A percentile compares a stretch with the other conserved stretches of the same genome.
phyloP scores from a whole-genome alignment of 2,329 filamentous ascomycete genomes.

The Beauveria australis region DNA sequence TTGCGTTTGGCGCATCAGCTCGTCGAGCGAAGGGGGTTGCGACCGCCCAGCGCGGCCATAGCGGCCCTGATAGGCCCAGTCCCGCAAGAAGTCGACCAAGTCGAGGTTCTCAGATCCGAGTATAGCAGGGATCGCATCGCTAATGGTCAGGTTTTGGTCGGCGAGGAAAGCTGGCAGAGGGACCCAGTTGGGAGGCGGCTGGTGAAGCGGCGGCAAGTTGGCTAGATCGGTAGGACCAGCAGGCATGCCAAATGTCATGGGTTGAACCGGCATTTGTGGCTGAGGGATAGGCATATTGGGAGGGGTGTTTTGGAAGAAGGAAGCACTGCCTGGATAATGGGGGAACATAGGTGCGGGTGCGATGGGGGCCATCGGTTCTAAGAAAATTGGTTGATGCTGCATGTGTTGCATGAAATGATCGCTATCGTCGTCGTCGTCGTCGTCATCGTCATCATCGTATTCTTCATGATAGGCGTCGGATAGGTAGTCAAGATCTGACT shows the following conservation, averaged over 20 bases:
- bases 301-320: background rate
- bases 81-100: constrained; percentile 40
- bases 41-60: constrained; percentile 17
- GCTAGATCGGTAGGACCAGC: constrained; percentile 7
- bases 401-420: background rate
- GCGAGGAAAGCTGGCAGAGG: constrained; percentile 18
- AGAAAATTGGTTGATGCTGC: background rate
- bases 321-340: background rate
- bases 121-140: constrained; percentile 27
- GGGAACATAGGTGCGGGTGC: background rate
- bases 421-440: constrained; percentile 5
- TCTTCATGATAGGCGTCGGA: constrained; percentile 4
- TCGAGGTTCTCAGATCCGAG: constrained; percentile 42
- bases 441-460: background rate
- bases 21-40: constrained; percentile 21
- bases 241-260: background rate
- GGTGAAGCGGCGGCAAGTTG: constrained; percentile 11
- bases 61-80: constrained; percentile 35
- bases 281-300: background rate
- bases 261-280: background rate
- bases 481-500: background rate
- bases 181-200: constrained; percentile 20
- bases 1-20: constrained; percentile 24
- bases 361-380: background rate
- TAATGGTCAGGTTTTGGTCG: constrained; percentile 14